These are phyloP conservation scores for Aspergillus biplanus DNA, from an alignment of 495 filamentous ascomycete species.

Conservation along the genomic window DNA sequence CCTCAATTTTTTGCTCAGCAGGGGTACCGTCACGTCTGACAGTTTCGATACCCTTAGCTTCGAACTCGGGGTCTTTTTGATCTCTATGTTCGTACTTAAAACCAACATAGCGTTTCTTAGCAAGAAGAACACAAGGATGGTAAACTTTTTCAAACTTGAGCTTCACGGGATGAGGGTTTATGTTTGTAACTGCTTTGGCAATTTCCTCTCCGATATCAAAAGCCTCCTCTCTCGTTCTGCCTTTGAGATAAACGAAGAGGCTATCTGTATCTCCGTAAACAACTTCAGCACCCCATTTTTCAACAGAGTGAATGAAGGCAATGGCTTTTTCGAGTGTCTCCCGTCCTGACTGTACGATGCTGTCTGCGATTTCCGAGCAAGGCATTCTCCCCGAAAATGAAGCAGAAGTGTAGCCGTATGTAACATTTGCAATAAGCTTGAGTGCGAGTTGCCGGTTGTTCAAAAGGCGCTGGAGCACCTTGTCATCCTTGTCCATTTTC, in stretches of 20 bases:
- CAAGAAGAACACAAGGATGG: slow-evolving; percentile 87
- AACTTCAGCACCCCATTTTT: slow-evolving; percentile 89
- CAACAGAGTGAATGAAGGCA: slow-evolving; percentile 84
- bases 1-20: slow-evolving; percentile 96
- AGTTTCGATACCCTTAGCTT: slow-evolving; percentile 98
- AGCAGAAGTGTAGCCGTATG: slow-evolving; percentile 96
- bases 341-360: slow-evolving; percentile 92
- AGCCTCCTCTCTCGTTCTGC: slow-evolving; percentile 82
- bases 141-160: slow-evolving; percentile 99
- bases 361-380: slow-evolving; percentile 96
- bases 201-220: slow-evolving; percentile 95
- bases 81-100: slow-evolving; percentile 88
- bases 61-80: slow-evolving; percentile 86
- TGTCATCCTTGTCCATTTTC: slow-evolving; percentile 93
- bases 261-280: slow-evolving; percentile 98
- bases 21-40: slow-evolving; percentile 93
- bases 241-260: slow-evolving; percentile 90
- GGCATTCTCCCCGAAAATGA: slow-evolving; percentile 97
- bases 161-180: slow-evolving; percentile 91
- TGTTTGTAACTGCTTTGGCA: slow-evolving; percentile 81
- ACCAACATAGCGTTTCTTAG: slow-evolving; percentile 97
- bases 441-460: slow-evolving; percentile 94
- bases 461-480: slow-evolving; percentile 78
- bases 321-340: slow-evolving; percentile 96
- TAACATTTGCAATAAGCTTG: slow-evolving; percentile 98